These are phyloP conservation scores for Chaetomiaceae sp. DNA, from an alignment of 2,329 filamentous ascomycete genomes.

Conservation along the genomic window DNA sequence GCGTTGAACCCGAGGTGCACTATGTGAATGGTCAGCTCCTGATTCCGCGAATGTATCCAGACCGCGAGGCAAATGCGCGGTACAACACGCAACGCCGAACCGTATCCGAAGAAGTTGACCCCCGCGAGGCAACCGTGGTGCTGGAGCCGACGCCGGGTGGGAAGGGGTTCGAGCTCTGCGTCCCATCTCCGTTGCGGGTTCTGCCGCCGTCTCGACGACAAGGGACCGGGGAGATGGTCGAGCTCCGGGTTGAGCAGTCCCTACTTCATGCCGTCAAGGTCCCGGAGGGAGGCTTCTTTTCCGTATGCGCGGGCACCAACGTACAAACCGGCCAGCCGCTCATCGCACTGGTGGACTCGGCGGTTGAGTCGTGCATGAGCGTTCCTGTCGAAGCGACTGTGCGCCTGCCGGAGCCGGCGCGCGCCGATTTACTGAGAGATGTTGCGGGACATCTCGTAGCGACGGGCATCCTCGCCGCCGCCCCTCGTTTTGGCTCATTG, in stretches of 20 bases:
- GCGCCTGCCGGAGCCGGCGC: background rate
- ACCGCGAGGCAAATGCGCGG: slow-evolving; percentile 12
- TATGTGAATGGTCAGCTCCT: slow-evolving; percentile 10
- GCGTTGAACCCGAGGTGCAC: slow-evolving; percentile 18
- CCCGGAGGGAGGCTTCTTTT: background rate
- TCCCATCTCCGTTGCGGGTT: background rate
- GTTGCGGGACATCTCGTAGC: background rate
- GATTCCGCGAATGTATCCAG: slow-evolving; percentile 13
- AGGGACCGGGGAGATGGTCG: background rate
- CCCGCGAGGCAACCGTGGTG: background rate
- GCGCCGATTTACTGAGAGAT: background rate
- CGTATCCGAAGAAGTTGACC: background rate
- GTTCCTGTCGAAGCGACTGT: background rate
- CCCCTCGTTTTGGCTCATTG: background rate
- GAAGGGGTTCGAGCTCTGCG: background rate
- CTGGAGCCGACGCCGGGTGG: background rate
- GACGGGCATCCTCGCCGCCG: background rate
- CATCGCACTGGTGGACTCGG: background rate
- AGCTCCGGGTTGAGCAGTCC: background rate
- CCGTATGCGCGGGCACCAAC: background rate
- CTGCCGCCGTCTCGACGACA: background rate
- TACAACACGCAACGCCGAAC: slow-evolving; percentile 18
- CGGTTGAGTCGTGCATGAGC: background rate
- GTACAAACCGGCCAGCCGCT: background rate
- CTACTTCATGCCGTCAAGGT: background rate